A percentile compares a stretch with the other conserved stretches of the same genome.
Evolutionary conservation across 805 yeast species (phyloP).

Genomic region (Nadsonia fulvescens): DNA sequence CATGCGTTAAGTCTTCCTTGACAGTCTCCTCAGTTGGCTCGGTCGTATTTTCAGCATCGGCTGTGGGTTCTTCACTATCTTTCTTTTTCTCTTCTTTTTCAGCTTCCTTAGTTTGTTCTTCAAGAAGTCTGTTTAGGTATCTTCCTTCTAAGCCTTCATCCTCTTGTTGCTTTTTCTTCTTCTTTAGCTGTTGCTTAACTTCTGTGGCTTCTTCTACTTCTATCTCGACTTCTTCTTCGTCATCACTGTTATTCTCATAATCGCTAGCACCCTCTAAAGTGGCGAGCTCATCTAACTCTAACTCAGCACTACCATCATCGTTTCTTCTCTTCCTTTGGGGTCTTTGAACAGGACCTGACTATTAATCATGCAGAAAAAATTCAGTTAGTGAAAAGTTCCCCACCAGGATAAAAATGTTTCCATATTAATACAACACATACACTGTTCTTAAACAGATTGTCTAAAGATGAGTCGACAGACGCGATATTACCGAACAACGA

Average conservation of each 20-base stretch:
- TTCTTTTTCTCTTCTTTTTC: slow-evolving; percentile 15
- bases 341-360: no score
- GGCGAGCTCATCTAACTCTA: no score
- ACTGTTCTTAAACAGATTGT: no score
- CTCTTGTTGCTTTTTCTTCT: slow-evolving; percentile 18
- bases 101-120: slow-evolving; percentile 18
- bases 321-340: no score
- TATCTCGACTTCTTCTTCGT: slow-evolving; percentile 6
- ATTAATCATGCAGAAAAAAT: no score
- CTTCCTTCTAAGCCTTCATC: slow-evolving; percentile 36
- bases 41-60: slow-evolving; percentile 15
- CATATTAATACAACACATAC: no score
- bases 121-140: slow-evolving; percentile 33
- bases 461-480: no score
- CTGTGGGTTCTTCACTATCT: slow-evolving; percentile 11
- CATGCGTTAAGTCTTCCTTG: slow-evolving; percentile 11
- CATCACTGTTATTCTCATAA: slow-evolving; percentile 1
- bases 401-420: no score
- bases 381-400: no score
- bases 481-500: no score
- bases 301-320: no score
- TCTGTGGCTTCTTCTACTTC: slow-evolving; percentile 8
- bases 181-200: slow-evolving; percentile 15
- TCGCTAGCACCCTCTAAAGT: no score
- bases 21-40: slow-evolving; percentile 12